Evolutionary conservation across 805 yeast genomes (phyloP), one percentile per base, ranked within the genome.

Genomic region (Ogataea nitratoaversa): DNA sequence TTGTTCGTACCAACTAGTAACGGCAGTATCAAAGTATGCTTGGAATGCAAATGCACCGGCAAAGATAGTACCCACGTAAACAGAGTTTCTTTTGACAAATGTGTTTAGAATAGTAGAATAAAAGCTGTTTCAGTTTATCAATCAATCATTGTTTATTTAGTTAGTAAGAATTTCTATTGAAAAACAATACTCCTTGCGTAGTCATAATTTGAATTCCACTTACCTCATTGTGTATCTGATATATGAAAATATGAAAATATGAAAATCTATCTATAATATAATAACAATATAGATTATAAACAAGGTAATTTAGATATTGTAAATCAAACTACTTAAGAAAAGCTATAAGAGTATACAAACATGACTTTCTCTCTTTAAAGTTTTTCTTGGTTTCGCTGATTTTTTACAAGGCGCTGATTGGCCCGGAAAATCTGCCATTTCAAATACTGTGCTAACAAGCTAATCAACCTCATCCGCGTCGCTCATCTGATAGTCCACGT

Each of bases 21-120:
- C 71, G 47, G 74, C 81, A 46, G 66, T 62, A 61, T 85, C 93
- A 52, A 84, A 84, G 58, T 73, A 72, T 37, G 80, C 82, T 71
- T 87, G 91, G 77, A 89, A 88, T 48, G 80, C 79, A 60, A 90
- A 90, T 35, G 97, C 89, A 56, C 85, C 79, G 37, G 79, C 83
- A 54, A 90, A 83, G 46, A 90, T 72, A 47, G 93, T 72, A 50
- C 87, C 86, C 47, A 90, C 95, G 67, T 76, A 87, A 48, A 84
- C 72, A 35, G 97, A 78, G 79, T 91, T 90, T 77, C 96, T 86
- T 78, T 87, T 87, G 77, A 86, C 82, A 41, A 84, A 55, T 28
- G 72, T 65, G 76, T 79, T 82, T 77, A 77, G 79, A 46, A 80
- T 57, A 34, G 77, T 62, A 32, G 83, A 60, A 53, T 52, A 59